phyloP scores from a whole-genome alignment of 805 yeast species.

The Schwanniomyces sp. region DNA sequence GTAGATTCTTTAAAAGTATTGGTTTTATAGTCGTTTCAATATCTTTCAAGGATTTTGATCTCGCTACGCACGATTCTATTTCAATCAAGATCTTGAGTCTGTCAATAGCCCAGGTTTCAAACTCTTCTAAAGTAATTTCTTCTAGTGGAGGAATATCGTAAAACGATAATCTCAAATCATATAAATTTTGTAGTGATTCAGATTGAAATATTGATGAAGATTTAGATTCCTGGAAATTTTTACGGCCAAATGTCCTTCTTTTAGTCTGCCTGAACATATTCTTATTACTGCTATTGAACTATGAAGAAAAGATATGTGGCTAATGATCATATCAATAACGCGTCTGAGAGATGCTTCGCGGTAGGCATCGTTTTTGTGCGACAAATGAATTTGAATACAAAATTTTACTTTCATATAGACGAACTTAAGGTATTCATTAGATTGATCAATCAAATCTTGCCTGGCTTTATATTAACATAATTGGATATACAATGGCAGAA shows the following conservation, averaged over 20 bases:
- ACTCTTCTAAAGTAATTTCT: slow-evolving; percentile 88
- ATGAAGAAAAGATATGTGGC: background rate
- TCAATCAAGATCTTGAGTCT: slow-evolving; percentile 80
- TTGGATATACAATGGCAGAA: slow-evolving; percentile 50
- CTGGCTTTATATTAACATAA: background rate
- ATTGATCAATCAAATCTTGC: background rate
- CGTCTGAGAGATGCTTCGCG: slow-evolving; percentile 1
- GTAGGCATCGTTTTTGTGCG: background rate
- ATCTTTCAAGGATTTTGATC: slow-evolving; percentile 65
- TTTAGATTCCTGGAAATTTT: slow-evolving; percentile 52
- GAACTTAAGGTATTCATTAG: background rate
- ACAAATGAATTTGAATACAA: background rate
- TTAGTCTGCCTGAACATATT: slow-evolving; percentile 71
- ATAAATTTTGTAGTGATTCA: slow-evolving; percentile 34
- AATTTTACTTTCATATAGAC: background rate
- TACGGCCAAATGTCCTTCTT: slow-evolving; percentile 71
- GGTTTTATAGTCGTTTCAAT: slow-evolving; percentile 67
- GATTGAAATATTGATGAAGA: slow-evolving; percentile 23
- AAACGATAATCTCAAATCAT: slow-evolving; percentile 67
- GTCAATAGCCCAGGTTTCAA: slow-evolving; percentile 95
- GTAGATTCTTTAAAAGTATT: slow-evolving; percentile 60
- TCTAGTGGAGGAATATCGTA: slow-evolving; percentile 76
- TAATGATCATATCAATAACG: slow-evolving; percentile 1
- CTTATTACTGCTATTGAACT: background rate
- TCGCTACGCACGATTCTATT: slow-evolving; percentile 70